These are phyloP conservation scores for Serendipita indica DNA, from an alignment of 768 basidiomycete species.

Conservation along the genomic window DNA sequence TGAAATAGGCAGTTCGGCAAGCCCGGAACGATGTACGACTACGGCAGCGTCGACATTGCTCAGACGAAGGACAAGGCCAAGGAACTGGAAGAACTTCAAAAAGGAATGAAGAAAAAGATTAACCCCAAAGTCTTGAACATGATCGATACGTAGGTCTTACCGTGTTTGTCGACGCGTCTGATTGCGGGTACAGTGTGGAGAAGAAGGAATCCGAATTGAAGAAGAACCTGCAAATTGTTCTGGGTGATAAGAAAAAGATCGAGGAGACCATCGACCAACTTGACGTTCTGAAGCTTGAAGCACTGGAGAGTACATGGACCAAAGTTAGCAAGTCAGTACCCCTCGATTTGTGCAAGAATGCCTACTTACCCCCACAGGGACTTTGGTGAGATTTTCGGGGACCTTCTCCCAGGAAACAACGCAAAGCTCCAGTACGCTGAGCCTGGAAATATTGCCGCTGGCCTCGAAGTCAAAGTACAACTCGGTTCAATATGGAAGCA, in stretches of 20 bases:
- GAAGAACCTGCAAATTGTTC: conserved; percentile 76
- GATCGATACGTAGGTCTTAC: conserved; percentile 65
- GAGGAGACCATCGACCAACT: conserved; percentile 86
- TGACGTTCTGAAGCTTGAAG: conserved; percentile 86
- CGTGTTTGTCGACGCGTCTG: neutral
- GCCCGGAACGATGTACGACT: conserved; percentile 68
- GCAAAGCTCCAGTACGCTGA: conserved; percentile 91
- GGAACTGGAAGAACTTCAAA: conserved; percentile 64
- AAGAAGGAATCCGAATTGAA: conserved; percentile 77
- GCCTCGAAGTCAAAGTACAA: conserved; percentile 92
- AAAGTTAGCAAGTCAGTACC: conserved; percentile 73
- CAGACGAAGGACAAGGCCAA: conserved; percentile 46
- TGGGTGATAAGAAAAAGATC: conserved; percentile 90
- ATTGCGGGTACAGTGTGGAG: conserved; percentile 78
- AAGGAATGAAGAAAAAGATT: conserved; percentile 86
- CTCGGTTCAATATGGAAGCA: conserved; percentile 96
- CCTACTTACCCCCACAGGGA: conserved; percentile 39
- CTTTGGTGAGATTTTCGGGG: conserved; percentile 92
- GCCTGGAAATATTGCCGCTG: conserved; percentile 82
- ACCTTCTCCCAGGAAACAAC: conserved; percentile 90
- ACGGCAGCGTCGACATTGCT: conserved; percentile 44
- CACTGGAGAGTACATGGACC: conserved; percentile 87
- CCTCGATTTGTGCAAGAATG: neutral
- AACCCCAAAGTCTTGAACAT: conserved; percentile 92
- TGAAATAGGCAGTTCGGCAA: conserved; percentile 65